Conservation (phyloP, 1,139 yeast species). For the Yamadazyma friedrichii region DNA sequence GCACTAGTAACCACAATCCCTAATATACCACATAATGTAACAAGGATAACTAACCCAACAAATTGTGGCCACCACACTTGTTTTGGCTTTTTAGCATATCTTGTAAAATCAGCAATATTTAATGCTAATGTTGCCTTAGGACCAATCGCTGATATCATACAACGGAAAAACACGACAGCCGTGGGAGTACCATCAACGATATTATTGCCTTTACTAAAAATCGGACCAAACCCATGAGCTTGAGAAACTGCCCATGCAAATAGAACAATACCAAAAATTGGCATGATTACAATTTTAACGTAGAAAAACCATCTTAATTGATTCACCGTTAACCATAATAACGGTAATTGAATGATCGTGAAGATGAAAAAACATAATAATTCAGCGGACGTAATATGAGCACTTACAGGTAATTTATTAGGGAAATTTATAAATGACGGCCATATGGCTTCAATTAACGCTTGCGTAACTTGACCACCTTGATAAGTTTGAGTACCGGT, state of each 20-base stretch:
- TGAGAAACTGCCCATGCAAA: constrained; percentile 20
- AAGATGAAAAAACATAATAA: constrained; percentile 24
- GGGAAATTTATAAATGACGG: constrained; percentile 18
- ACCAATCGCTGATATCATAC: constrained; percentile 23
- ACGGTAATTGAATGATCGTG: constrained; percentile 18
- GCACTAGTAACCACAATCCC: constrained; percentile 15
- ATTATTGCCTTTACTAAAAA: constrained; percentile 16
- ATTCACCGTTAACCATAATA: constrained; percentile 19
- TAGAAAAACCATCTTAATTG: constrained; percentile 20
- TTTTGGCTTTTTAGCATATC: constrained; percentile 24
- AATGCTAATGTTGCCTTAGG: constrained; percentile 30
- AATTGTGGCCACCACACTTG: constrained; percentile 25
- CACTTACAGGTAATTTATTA: constrained; percentile 26
- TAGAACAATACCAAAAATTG: constrained; percentile 20
- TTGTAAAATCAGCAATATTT: constrained; percentile 31
- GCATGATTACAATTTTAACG: constrained; percentile 17
- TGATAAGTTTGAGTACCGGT: constrained; percentile 23
- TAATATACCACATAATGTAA: constrained; percentile 13
- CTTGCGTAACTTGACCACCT: constrained; percentile 20
- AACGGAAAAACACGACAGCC: constrained; percentile 21
- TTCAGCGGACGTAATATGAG: constrained; percentile 22
- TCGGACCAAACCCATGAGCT: constrained; percentile 24
- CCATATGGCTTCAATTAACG: constrained; percentile 14
- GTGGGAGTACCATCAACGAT: constrained; percentile 8
- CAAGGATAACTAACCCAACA: constrained; percentile 25